These are phyloP conservation scores for Leishmania gerbilli DNA, from an alignment of 208 protist genomes.

Conservation along the genomic window DNA sequence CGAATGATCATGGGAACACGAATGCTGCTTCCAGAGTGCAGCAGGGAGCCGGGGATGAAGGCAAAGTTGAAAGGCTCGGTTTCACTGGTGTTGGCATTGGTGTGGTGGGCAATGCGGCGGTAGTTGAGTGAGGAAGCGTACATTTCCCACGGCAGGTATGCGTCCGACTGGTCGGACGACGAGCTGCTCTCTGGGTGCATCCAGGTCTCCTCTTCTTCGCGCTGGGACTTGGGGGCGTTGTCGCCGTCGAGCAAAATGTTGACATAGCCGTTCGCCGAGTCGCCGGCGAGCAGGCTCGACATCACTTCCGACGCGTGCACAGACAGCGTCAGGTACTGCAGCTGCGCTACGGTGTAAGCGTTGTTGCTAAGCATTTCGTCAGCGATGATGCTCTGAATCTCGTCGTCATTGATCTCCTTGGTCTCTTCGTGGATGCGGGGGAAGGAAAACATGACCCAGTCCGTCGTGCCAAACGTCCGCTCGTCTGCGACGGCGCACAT, in stretches of 20 bases:
- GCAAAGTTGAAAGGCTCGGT: conserved; percentile 77
- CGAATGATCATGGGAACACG: conserved; percentile 59
- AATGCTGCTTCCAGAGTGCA: conserved; percentile 66
- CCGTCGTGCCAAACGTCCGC: conserved; percentile 70
- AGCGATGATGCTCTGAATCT: conserved; percentile 30
- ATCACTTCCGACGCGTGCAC: conserved; percentile 51
- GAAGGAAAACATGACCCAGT: conserved; percentile 81
- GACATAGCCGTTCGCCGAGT: conserved; percentile 19
- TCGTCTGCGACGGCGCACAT: conserved; percentile 67
- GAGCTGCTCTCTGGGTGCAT: conserved; percentile 35
- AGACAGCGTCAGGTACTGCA: conserved; percentile 78
- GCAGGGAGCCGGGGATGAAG: conserved; percentile 79
- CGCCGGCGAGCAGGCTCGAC: conserved; percentile 6
- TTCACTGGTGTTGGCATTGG: background rate
- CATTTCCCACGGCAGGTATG: conserved; percentile 58
- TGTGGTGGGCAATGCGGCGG: conserved; percentile 45
- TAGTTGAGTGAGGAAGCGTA: conserved; percentile 81
- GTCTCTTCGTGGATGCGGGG: conserved; percentile 42
- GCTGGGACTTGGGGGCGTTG: conserved; percentile 22
- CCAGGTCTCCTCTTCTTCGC: conserved; percentile 48
- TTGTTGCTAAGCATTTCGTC: conserved; percentile 25
- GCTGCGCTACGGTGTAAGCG: conserved; percentile 43
- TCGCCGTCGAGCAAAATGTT: conserved; percentile 72
- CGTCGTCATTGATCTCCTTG: conserved; percentile 24
- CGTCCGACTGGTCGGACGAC: background rate